phyloP scores from a whole-genome alignment of 305 asterid species.

The Plantago rigida region DNA sequence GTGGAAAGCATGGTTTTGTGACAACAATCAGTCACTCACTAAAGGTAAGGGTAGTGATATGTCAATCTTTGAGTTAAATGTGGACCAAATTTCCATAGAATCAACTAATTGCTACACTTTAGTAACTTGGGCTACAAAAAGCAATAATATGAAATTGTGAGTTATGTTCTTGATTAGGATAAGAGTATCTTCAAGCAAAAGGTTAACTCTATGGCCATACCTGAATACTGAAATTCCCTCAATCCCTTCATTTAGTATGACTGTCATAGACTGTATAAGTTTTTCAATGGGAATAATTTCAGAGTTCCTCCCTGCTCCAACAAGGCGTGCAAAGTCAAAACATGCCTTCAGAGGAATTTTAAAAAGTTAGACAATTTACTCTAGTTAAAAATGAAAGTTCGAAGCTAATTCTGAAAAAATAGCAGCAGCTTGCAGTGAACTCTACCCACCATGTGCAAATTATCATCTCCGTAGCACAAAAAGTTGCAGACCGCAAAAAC shows the following conservation, averaged over 20 bases:
- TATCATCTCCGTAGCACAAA: conserved; percentile 69
- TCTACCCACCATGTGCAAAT: conserved; percentile 72
- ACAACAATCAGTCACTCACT: conserved; percentile 5
- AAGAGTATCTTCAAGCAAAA: conserved; percentile 10
- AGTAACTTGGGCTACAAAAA: conserved; percentile 5
- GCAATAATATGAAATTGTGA: conserved; percentile 6
- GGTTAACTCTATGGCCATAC: conserved; percentile 30
- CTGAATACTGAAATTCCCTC: conserved; percentile 55
- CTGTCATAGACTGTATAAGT: conserved; percentile 48
- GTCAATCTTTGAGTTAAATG: conserved; percentile 6
- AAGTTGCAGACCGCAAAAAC: conserved; percentile 63
- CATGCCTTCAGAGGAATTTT: conserved; percentile 60
- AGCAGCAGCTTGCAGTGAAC: conserved; percentile 20
- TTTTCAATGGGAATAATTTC: conserved; percentile 64
- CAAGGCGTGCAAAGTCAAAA: conserved; percentile 67
- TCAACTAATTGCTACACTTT: conserved; percentile 1
- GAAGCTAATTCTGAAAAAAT: conserved; percentile 8
- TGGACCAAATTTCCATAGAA: conserved; percentile 13
- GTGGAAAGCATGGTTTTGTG: conserved; percentile 11
- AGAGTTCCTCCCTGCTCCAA: conserved; percentile 52
- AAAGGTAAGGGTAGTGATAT: background rate
- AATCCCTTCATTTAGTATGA: conserved; percentile 50
- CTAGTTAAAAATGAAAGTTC: conserved; percentile 14
- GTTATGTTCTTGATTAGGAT: conserved; percentile 13
- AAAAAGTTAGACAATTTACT: conserved; percentile 31